A percentile compares a stretch with the other conserved stretches of the same genome.
These are phyloP conservation scores for Ilex aquifolium DNA, from an alignment of 257 asterid species.

Conservation along the genomic window DNA sequence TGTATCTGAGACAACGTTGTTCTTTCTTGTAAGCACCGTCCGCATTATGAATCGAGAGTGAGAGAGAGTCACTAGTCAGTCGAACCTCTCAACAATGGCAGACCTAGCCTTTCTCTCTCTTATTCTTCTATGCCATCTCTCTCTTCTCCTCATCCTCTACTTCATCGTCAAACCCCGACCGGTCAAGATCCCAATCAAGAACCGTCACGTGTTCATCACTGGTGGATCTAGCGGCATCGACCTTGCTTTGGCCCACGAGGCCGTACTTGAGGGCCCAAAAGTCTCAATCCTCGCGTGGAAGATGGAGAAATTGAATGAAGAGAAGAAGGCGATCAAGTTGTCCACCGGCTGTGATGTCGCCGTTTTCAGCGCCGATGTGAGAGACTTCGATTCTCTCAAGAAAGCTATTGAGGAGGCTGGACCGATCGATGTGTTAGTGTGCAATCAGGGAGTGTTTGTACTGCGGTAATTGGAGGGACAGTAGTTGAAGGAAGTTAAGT, in stretches of 20 bases:
- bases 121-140: constrained; percentile 48
- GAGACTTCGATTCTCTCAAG: constrained; percentile 62
- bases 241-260: constrained; percentile 73
- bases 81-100: constrained; percentile 45
- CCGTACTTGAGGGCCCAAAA: constrained; percentile 60
- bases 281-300: constrained; percentile 77
- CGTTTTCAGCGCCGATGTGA: constrained; percentile 74
- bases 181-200: constrained; percentile 57
- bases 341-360: constrained; percentile 80
- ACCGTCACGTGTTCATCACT: constrained; percentile 86
- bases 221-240: constrained; percentile 99
- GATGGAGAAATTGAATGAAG: constrained; percentile 60
- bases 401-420: constrained; percentile 65
- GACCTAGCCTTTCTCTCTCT: constrained; percentile 43
- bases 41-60: no score
- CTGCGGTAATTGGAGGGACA: constrained; percentile 71
- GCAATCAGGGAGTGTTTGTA: constrained; percentile 80
- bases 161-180: constrained; percentile 70
- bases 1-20: no score
- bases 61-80: no score
- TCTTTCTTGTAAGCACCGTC: no score
- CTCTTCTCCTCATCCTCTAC: constrained; percentile 51
- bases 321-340: constrained; percentile 64
- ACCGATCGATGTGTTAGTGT: constrained; percentile 74
- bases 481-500: constrained; percentile 68